Conservation (phyloP, 2,329 filamentous ascomycete genomes). For the Graphilbum sp. region DNA sequence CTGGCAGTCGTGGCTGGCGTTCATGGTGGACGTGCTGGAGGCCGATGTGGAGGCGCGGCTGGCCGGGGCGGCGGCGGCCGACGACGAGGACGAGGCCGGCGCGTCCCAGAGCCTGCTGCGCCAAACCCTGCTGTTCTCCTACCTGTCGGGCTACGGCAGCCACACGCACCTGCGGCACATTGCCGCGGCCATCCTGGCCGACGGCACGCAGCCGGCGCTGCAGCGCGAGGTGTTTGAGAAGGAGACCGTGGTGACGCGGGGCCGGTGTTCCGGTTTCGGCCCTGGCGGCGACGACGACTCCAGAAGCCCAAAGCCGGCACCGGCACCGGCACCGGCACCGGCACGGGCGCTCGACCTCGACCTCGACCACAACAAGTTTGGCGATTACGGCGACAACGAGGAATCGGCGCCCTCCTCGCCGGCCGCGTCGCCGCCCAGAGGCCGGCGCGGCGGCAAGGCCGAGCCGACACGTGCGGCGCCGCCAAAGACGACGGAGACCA, state of each 20-base stretch:
- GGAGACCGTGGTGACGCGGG: constrained; percentile 29
- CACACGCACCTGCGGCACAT: constrained; percentile 35
- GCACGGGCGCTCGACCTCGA: constrained; percentile 28
- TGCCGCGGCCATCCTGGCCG: constrained; percentile 50
- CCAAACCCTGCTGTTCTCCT: constrained; percentile 44
- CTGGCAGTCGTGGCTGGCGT: constrained; percentile 68
- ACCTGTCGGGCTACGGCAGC: constrained; percentile 31
- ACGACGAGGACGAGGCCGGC: constrained; percentile 6
- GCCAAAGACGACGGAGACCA: neutral
- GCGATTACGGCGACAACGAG: constrained; percentile 44
- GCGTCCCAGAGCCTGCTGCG: constrained; percentile 16
- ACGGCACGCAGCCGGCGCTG: constrained; percentile 36
- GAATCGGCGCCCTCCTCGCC: constrained; percentile 31
- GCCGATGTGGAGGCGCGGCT: constrained; percentile 47
- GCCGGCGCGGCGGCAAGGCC: constrained; percentile 1
- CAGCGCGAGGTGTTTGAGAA: constrained; percentile 53
- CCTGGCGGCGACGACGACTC: no score
- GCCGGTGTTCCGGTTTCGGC: no score
- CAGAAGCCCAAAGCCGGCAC: no score
- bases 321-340: neutral
- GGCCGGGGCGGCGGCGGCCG: constrained; percentile 18
- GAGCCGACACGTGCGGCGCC: constrained; percentile 18
- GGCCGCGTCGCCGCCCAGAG: constrained; percentile 17
- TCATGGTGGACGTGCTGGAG: constrained; percentile 65
- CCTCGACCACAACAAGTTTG: constrained; percentile 41